phyloP scores from a whole-genome alignment of 768 basidiomycete species.

The Mycena rosella region DNA sequence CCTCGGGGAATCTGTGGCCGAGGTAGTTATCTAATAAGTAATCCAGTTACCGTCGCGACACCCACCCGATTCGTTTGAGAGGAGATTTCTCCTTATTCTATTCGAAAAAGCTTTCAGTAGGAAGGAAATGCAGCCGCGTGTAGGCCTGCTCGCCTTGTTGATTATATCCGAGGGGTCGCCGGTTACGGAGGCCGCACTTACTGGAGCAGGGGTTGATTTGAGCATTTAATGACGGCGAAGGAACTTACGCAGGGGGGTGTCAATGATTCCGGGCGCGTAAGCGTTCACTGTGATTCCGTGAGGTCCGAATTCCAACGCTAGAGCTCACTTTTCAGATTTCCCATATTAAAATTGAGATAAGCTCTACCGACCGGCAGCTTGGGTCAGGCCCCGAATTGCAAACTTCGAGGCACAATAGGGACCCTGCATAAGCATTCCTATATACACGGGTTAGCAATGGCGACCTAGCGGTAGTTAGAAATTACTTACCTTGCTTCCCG shows the following conservation, averaged over 20 bases:
- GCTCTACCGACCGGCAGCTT: constrained; percentile 46
- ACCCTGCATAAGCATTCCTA: constrained; percentile 28
- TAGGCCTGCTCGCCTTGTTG: background rate
- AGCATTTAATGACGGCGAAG: background rate
- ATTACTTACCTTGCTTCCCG: constrained; percentile 52
- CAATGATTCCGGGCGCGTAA: constrained; percentile 42
- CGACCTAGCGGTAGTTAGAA: background rate
- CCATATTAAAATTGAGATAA: background rate
- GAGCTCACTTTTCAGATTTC: background rate
- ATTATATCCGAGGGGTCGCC: constrained; percentile 27
- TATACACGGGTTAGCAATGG: background rate
- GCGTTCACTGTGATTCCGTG: constrained; percentile 46
- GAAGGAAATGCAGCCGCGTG: no score
- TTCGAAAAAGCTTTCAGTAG: background rate
- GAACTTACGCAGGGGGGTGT: constrained; percentile 32
- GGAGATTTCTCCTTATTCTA: constrained; percentile 10
- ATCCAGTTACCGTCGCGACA: background rate
- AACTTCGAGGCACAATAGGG: constrained; percentile 58
- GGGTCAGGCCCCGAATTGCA: constrained; percentile 58
- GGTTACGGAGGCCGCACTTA: constrained; percentile 7
- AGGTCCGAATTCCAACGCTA: constrained; percentile 47
- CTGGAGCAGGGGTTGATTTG: background rate
- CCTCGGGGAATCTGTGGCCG: constrained; percentile 32
- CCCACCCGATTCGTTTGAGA: constrained; percentile 12
- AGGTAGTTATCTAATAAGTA: background rate